A percentile compares a stretch with the other conserved stretches of the same genome.
Evolutionary conservation across 768 basidiomycete species (phyloP).

Genomic region (Tricholoma terreum): DNA sequence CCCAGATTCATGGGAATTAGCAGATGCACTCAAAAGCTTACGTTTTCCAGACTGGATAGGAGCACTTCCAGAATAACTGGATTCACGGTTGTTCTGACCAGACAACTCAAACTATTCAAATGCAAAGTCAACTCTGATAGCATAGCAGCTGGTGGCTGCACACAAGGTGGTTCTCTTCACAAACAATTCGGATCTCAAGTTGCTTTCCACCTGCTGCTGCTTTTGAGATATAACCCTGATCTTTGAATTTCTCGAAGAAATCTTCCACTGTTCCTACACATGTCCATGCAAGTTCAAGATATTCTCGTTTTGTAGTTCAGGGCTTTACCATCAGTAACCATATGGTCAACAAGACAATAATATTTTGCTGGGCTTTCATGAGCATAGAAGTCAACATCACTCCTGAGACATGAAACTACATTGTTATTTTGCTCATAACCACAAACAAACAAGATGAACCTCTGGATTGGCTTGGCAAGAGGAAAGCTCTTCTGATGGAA

Average conservation of each 20-base stretch:
- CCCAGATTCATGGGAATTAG: not conserved
- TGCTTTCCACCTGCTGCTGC: not conserved
- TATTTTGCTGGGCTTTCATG: not conserved
- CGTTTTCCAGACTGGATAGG: not conserved
- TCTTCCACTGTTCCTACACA: constrained; percentile 1
- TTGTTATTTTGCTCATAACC: not conserved
- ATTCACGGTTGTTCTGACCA: not conserved
- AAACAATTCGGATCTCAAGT: constrained; percentile 5
- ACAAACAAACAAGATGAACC: not conserved
- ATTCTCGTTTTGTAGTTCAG: not conserved
- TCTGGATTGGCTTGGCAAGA: not conserved
- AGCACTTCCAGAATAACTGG: not conserved
- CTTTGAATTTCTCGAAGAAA: constrained; percentile 3
- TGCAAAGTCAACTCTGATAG: not conserved
- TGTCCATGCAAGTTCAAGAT: not conserved
- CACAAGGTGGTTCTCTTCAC: constrained; percentile 1
- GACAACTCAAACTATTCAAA: not conserved
- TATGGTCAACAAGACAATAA: not conserved
- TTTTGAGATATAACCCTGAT: not conserved
- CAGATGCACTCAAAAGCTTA: constrained; percentile 4
- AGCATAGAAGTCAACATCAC: not conserved
- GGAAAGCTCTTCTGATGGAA: not conserved
- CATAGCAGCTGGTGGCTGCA: not conserved
- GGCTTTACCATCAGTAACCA: not conserved
- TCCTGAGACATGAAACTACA: not conserved